Base-by-base conservation (phyloP, 768 basidiomycete genomes). In the Termitomyces sp. region DNA sequence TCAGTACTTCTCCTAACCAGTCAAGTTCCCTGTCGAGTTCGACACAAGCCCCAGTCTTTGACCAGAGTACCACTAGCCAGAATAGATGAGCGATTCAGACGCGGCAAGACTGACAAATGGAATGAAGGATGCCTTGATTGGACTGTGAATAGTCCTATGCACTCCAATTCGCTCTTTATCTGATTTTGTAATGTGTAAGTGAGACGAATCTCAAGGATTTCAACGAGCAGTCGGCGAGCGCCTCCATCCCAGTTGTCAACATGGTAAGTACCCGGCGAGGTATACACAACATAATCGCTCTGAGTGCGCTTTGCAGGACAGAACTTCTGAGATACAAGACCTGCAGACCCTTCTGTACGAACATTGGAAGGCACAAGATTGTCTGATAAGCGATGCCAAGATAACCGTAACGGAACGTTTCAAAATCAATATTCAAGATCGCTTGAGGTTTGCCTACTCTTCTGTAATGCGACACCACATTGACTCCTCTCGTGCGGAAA, bases 401-500 rank as follows among this genome's bases (percentile, higher is more conserved):
- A 63, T 57, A 41, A 63, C 28, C 20, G 67, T 71, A 18, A 57
- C 61, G 30, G 65, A 68, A 8, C 64, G 65, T 30, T 63, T 69
- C 36, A 65, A 65, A 50, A 54, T 36, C 3, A 30, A 58, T 36
- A 61, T 74, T 22, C 53, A 58, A 0, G 65, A 70, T 22, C 58
- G 68, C 20, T 62, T 78, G 63, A 67, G 65, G 77, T 75, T 55
- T 30, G 75, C 41, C 16, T n/a, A 30, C 1, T 43, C 18, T 36
- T 33, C 22, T 35, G 20, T 38, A 11, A 52, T 22, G 16, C 14
- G 9, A 46, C 22, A 35, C 20, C 16, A 8, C 20, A 14, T 22
- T 35, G 13, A 40, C 13, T 40, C n/a, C 11, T 30, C 10, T 51
- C 18, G 26, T n/a, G 26, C 14, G 26, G 13, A 24, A 35, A 66